Evolutionary conservation across 192 early-diverging fungal genomes (phyloP).

Genomic region (Blastocladiella britannica): DNA sequence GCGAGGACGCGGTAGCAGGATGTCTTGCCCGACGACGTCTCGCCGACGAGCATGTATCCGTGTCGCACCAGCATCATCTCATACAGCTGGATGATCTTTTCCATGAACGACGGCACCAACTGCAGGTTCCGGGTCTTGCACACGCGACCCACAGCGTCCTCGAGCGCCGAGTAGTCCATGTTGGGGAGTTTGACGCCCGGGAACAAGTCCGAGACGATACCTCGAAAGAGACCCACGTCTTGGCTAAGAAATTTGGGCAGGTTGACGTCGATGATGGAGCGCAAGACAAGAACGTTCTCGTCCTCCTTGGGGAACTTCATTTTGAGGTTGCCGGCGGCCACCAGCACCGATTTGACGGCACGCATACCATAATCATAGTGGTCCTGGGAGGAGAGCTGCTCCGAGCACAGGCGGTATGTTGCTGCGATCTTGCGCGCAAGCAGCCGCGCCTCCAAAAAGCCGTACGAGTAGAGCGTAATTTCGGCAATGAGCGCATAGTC

Average conservation of each 20-base stretch:
- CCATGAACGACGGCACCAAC: constrained; percentile 64
- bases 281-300: constrained; percentile 52
- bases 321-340: constrained; percentile 96
- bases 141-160: constrained; percentile 47
- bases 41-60: constrained; percentile 98
- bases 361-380: constrained; percentile 99
- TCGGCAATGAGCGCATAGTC: constrained; percentile 96
- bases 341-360: constrained; percentile 92
- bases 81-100: constrained; percentile 93
- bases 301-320: constrained; percentile 43
- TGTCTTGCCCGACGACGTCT: constrained; percentile 88
- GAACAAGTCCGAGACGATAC: constrained; percentile 81
- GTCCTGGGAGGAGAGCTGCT: constrained; percentile 84
- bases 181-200: constrained; percentile 71
- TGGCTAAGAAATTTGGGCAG: constrained; percentile 93
- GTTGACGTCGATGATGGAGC: constrained; percentile 88
- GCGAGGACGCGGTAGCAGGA: constrained; percentile 78
- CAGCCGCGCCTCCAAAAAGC: constrained; percentile 83
- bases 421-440: constrained; percentile 92
- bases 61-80: constrained; percentile 97
- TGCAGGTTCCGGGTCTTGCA: constrained; percentile 55
- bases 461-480: constrained; percentile 98
- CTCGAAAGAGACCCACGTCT: constrained; percentile 70
- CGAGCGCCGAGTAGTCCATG: constrained; percentile 51
- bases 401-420: constrained; percentile 78